These are phyloP conservation scores for Panaeolus papilionaceus DNA, from an alignment of 768 basidiomycete genomes.

Conservation along the genomic window DNA sequence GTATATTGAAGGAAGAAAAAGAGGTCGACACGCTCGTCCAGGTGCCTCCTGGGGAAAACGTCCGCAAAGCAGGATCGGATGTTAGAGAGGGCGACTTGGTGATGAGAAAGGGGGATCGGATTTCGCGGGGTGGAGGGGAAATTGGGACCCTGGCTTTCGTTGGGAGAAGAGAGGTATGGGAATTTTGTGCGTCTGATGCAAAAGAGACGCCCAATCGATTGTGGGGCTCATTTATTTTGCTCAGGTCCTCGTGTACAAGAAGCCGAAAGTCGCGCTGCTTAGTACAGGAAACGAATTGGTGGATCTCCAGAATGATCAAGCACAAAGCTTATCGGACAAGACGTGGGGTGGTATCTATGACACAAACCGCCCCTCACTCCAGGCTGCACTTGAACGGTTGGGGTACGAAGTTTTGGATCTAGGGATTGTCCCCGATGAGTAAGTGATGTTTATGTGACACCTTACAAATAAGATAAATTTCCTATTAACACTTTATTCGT, in stretches of 20 bases:
- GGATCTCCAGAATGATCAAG: slow-evolving; percentile 23
- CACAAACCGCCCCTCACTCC: slow-evolving; percentile 84
- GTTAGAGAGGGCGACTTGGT: slow-evolving; percentile 71
- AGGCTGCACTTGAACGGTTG: slow-evolving; percentile 69
- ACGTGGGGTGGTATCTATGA: slow-evolving; percentile 82
- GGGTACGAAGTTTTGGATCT: slow-evolving; percentile 83
- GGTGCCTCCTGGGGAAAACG: slow-evolving; percentile 71
- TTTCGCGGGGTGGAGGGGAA: slow-evolving; percentile 78
- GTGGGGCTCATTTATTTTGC: neutral
- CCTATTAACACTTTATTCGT: slow-evolving; percentile 10
- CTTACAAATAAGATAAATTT: neutral
- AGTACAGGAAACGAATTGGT: slow-evolving; percentile 84
- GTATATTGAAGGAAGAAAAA: slow-evolving; percentile 63
- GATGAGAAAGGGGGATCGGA: slow-evolving; percentile 62
- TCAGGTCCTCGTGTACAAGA: slow-evolving; percentile 72
- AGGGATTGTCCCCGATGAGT: slow-evolving; percentile 82
- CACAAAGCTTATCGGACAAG: slow-evolving; percentile 23
- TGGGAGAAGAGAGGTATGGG: slow-evolving; percentile 68
- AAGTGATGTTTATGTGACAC: slow-evolving; percentile 28
- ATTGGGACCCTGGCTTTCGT: slow-evolving; percentile 84
- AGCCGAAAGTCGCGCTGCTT: slow-evolving; percentile 79
- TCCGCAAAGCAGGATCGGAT: slow-evolving; percentile 78
- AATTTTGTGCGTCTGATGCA: slow-evolving; percentile 6
- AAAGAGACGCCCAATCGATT: slow-evolving; percentile 10
- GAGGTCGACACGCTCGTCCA: slow-evolving; percentile 72